Evolutionary conservation across 306 rosid genomes (phyloP).

Genomic region (Prunus salicina): DNA sequence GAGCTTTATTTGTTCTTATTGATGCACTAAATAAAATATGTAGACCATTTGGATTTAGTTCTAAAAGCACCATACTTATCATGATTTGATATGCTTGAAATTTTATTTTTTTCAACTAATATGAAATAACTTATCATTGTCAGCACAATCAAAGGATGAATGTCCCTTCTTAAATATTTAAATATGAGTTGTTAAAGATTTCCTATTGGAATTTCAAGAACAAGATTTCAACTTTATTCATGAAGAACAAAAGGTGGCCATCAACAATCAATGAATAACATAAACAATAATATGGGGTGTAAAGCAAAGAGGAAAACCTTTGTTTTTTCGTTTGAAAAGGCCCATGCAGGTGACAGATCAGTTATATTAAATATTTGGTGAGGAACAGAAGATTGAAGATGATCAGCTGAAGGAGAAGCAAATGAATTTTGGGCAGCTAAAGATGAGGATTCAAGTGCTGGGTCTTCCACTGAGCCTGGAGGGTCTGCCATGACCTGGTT

Average conservation of each 20-base stretch:
- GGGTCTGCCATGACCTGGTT: constrained; percentile 53
- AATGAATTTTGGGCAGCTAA: constrained; percentile 42
- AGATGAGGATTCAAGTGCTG: constrained; percentile 51
- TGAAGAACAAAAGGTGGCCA: constrained; percentile 12
- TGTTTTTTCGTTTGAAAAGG: constrained; percentile 72
- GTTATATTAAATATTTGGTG: constrained; percentile 74
- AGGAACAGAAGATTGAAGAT: constrained; percentile 49
- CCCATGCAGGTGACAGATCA: constrained; percentile 81
- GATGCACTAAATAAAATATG: background rate
- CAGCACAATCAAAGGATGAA: background rate
- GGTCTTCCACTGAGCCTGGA: constrained; percentile 50
- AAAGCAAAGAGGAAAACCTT: constrained; percentile 56
- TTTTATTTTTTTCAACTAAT: background rate
- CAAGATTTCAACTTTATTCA: background rate
- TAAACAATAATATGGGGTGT: constrained; percentile 1
- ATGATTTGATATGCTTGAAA: background rate
- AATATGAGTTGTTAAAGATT: background rate
- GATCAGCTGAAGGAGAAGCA: constrained; percentile 39
- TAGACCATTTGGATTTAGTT: background rate
- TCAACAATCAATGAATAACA: constrained; percentile 6
- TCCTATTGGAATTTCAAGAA: background rate
- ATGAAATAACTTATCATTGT: background rate
- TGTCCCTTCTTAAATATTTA: background rate
- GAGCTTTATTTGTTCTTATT: background rate
- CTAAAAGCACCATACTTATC: background rate